Evolutionary conservation across 2,329 filamentous ascomycete species (phyloP), one percentile per base, ranked within the genome.

Genomic region (Setomelanomma holmii): DNA sequence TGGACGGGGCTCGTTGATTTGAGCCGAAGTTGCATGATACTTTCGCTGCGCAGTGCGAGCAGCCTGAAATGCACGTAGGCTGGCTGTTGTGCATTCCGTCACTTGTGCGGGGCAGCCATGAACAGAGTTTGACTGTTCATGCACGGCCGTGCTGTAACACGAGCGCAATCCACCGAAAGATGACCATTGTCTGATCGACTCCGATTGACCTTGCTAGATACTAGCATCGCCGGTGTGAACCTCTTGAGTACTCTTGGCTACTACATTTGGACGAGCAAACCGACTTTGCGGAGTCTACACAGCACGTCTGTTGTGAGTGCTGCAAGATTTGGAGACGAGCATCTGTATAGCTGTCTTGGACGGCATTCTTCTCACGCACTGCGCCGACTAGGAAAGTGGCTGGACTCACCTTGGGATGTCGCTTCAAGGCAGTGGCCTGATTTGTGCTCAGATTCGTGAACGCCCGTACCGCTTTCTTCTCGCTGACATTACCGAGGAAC

Each of bases 391-490:
- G 17, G 52, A 52, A 48, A 56, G 19, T 44, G 54, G 34, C 40
- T 23, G 10, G n/a, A 77, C 82, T 72, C 73, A 91, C 91, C 85
- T 93, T 93, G 4, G 93, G 93, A 68, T 88, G 88, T 33, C 86
- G 93, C 80, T 96, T 96, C 44, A 97, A 79, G 12, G 91, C 91
- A 55, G 85, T 89, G 53, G 86, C 85, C 58, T 84, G 78, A 66
- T 96, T 97, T 40, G 45, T 60, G 21, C 60, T 22, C 61, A 82
- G 79, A 38, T 67, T 65, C 14, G 79, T 80, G 19, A 96, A 96
- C 1, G 88, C 89, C 59, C 84, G 81, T 4, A 95, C 74, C 16
- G 82, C 86, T 42, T 84, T 84, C 55, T 84, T 80, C 53, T 86
- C 81, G 48, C 84, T 80, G 44, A 80, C 78, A 48, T 80, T 79